These are phyloP conservation scores for Stemphylium vesicarium DNA, from an alignment of 2,329 filamentous ascomycete genomes.

Conservation along the genomic window DNA sequence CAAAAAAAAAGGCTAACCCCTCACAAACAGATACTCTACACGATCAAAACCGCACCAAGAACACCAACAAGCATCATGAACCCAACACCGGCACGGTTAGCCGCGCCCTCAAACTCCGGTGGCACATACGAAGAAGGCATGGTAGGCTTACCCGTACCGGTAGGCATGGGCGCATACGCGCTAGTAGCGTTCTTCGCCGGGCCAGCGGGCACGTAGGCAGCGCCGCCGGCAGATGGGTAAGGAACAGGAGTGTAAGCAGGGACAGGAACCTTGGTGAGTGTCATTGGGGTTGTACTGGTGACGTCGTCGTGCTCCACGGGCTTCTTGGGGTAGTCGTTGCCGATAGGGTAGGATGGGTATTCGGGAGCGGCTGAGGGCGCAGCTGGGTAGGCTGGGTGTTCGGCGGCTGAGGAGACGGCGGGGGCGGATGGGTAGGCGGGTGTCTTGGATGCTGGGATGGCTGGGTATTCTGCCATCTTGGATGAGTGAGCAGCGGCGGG, in stretches of 20 bases:
- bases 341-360: constrained; percentile 1
- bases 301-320: constrained; percentile 11
- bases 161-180: constrained; percentile 19
- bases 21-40: constrained; percentile 19
- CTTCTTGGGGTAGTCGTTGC: constrained; percentile 24
- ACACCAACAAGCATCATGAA: constrained; percentile 25
- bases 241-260: constrained; percentile 19
- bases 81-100: constrained; percentile 29
- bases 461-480: neutral
- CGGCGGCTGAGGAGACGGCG: no score
- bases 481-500: constrained; percentile 1
- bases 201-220: constrained; percentile 10
- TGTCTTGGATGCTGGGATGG: neutral
- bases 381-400: no score
- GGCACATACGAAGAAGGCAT: constrained; percentile 20
- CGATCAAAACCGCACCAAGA: constrained; percentile 27
- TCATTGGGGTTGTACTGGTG: constrained; percentile 20
- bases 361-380: neutral
- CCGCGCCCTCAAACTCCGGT: constrained; percentile 35
- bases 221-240: constrained; percentile 14
- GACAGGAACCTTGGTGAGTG: constrained; percentile 31
- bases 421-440: neutral
- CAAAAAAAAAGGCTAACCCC: neutral
- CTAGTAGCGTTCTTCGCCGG: constrained; percentile 14
- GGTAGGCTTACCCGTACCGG: constrained; percentile 20